Base-by-base conservation (phyloP, 116 monocot species). In the Trichopus zeylanicus region DNA sequence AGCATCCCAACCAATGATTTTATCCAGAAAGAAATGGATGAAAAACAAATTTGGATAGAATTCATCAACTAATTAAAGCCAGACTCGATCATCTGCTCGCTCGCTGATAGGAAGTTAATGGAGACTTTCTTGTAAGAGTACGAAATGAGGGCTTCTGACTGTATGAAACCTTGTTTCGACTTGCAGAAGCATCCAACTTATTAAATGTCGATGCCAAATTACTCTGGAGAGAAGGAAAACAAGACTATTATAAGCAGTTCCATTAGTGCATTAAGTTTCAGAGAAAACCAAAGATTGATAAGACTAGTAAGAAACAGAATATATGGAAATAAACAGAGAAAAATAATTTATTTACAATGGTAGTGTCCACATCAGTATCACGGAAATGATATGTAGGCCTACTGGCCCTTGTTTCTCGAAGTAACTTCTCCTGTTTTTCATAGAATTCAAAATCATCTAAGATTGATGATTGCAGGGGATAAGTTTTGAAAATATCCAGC, bases 391-490 rank as follows among this genome's bases (percentile, higher is more conserved):
- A 27, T 11, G 25, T 27, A 22, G 59, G 48, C 46, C 35, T 28
- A 24, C 20, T 62, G 23, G 56, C 63, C 55, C 48, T 78, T 33
- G n/a, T 20, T 26, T 52, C 54, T 31, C 26, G 64, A 29, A 69
- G 55, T 25, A 51, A 38, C 51, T 67, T 89, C 67, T 75, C 73
- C 61, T 60, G 74, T 6, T 49, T 52, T 38, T 89, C 84, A 54
- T 84, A 89, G 71, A 78, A 84, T 3, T 62, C 64, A 68, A 84
- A 89, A 72, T 89, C 88, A 70, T 89, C 84, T 33, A 89, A 61
- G 26, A 89, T 67, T 16, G 80, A 80, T 35, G 61, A 70, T 63
- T 55, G 63, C 63, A 61, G 37, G 13, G 62, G 54, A 56, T 69
- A 81, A 49, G 31, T 58, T 72, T 84, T 83, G 58, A 89, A 84